Evolutionary conservation across 1,284 basidiomycete genomes (phyloP), one percentile per base, ranked within the genome.

Genomic region (Chiua sp.): DNA sequence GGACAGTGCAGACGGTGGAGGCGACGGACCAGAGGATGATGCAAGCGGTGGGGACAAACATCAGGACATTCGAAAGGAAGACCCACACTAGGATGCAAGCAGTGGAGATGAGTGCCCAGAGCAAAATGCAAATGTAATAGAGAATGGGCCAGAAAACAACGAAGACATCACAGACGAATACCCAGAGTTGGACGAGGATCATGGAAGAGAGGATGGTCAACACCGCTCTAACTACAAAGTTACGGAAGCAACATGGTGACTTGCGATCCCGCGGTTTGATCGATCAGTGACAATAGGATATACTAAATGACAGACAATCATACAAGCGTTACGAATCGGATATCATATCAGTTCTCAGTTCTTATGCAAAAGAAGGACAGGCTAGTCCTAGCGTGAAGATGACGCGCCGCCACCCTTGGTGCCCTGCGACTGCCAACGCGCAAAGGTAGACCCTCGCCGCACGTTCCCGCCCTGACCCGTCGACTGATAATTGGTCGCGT

Each of bases 401-500:
- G 63, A 65, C 59, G 50, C n/a, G 37, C 26, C n/a, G 28, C 56
- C 47, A 44, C 54, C 8, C 51, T 37, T 65, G 4, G 54, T 42
- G 2, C 59, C 57, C 7, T 59, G 59, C 2, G 59, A 69, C 37
- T 69, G 66, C 15, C 20, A 33, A 7, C 16, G 53, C 16, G 58
- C 30, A 66, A 56, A 61, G 37, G 51, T 50, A 26, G 62, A 65
- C 20, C 32, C 3, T 12, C 60, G 64, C 12, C 20, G 55, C 26
- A 56, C 50, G 35, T 72, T 69, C 26, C 68, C 59, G 51, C 70
- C 57, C 15, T 60, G 55, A 28, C 51, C 15, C 23, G 68, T 74
- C 47, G 68, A 65, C 13, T 72, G 68, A 30, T 71, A 70, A 22
- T 59, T 60, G 39, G 58, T 23, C 4, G 47, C 59, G 35, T 59